A percentile compares a stretch with the other conserved stretches of the same genome.
Conservation (phyloP, 345 rosid species). For the Laguncularia racemosa region DNA sequence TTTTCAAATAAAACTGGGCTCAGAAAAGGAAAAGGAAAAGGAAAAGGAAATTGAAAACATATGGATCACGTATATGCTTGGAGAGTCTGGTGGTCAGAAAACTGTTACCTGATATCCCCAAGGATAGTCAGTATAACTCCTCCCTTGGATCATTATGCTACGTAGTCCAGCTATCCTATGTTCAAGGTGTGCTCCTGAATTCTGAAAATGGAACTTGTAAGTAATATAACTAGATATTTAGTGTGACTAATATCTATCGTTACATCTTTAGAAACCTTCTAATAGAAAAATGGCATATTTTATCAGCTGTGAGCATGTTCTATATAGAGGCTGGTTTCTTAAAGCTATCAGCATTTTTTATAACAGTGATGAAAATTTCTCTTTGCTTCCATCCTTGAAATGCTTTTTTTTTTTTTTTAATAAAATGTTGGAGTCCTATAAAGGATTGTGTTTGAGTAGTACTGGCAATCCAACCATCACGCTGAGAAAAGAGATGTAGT, state of each 20-base stretch:
- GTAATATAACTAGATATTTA: background rate
- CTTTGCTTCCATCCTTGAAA: no score
- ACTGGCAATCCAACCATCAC: conserved; percentile 86
- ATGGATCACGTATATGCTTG: background rate
- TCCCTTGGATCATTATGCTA: conserved; percentile 27
- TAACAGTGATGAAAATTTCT: no score
- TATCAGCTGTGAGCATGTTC: no score
- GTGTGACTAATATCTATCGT: background rate
- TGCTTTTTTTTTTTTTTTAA: background rate
- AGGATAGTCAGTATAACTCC: conserved; percentile 30
- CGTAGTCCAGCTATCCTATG: conserved; percentile 44
- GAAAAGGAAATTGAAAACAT: conserved; percentile 1
- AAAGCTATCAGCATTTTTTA: no score
- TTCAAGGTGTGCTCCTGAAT: conserved; percentile 69
- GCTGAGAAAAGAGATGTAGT: conserved; percentile 66
- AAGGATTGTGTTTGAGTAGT: conserved; percentile 10
- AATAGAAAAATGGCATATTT: no score
- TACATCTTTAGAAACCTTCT: no score
- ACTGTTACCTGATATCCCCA: conserved; percentile 71
- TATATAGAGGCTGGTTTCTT: no score
- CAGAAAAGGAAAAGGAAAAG: no score
- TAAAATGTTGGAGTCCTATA: background rate
- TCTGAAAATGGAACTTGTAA: conserved; percentile 19
- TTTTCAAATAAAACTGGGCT: no score
- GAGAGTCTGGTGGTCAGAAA: background rate